A percentile compares a stretch with the other conserved stretches of the same genome.
phyloP scores from a whole-genome alignment of 2,329 filamentous ascomycete species.

The Fusarium pseudonygamai region DNA sequence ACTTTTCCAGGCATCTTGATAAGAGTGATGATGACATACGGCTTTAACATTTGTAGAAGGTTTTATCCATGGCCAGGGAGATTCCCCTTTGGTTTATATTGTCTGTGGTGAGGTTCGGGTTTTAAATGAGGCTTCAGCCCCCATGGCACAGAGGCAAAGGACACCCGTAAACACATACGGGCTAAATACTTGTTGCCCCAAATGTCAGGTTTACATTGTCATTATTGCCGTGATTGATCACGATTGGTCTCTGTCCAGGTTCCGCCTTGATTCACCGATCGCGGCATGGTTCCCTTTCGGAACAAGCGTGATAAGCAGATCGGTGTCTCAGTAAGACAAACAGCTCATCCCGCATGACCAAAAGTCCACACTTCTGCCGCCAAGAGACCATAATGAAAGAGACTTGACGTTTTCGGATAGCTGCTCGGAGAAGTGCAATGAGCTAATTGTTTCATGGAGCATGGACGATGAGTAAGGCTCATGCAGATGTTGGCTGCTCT shows the following conservation, averaged over 20 bases:
- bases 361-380: background rate
- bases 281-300: background rate
- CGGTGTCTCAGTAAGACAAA: background rate
- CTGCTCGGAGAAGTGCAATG: background rate
- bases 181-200: no score
- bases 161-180: no score
- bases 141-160: no score
- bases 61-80: no score
- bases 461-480: background rate
- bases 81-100: background rate
- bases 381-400: background rate
- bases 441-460: background rate
- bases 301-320: background rate
- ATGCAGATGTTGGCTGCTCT: background rate
- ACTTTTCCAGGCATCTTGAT: no score
- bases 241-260: background rate
- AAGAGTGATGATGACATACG: no score
- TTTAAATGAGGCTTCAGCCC: no score
- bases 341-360: background rate
- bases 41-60: no score
- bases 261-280: rapidly evolving
- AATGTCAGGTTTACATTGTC: no score
- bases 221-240: rapidly evolving
- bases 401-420: no score
- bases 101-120: no score